Evolutionary conservation across 495 filamentous ascomycete genomes (phyloP), one percentile per base, ranked within the genome.

Genomic region (Astrothelium subdiscretum): DNA sequence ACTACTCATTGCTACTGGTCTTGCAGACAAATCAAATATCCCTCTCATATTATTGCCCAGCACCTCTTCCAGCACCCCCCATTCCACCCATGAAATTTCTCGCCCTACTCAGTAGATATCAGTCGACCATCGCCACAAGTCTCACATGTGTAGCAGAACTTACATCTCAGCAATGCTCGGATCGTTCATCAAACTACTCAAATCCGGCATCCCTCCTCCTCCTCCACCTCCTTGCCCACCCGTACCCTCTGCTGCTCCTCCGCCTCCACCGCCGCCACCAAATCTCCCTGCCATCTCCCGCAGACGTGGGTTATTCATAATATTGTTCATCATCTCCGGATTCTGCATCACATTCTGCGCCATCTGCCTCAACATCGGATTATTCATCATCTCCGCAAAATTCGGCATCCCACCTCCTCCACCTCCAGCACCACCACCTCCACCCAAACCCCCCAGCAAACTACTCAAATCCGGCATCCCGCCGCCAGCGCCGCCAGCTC

Each of bases 321-420:
- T 72, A 68, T 89, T 90, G 71, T 80, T 81, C 80, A 98, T 83
- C 81, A 88, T 83, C 5, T 95, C 86, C 13, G 94, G 94, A 75
- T 98, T 97, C 73, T 83, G 87, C 92, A 97, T 97, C 44, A 98
- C 72, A 71, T 90, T 96, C 80, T 96, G 90, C 27, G 94, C 94
- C 90, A 97, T 96, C 77, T 78, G 87, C 44, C 90, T 79, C 73
- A 98, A 92, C 94, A 97, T 97, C 44, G 94, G 94, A 78, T 98
- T 97, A 75, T 75, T 90, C 94, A 98, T 97, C 70, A 98, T 83
- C 60, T 78, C 80, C 62, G 81, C 73, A 38, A 98, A 71, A 75
- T 97, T 92, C 3, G 91, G 91, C 87, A 92, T 89, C 38, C 90
- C 89, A 42, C 91, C 88, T 20, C 84, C 86, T 10, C 79, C 77